Evolutionary conservation across 768 basidiomycete species (phyloP).

Genomic region (Gautieria morchelliformis): DNA sequence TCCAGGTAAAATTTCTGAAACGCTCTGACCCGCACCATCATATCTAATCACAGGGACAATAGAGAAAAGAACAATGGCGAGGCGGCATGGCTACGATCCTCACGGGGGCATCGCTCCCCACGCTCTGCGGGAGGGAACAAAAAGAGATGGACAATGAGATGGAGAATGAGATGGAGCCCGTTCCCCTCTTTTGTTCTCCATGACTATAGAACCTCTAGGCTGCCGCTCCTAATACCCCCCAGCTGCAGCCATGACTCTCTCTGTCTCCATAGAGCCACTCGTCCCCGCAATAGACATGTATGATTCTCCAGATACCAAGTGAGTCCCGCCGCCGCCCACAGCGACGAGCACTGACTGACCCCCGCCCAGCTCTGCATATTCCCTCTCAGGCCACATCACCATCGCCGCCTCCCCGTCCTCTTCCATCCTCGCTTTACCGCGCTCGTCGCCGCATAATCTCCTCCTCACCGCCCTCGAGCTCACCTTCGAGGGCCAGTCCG

Average conservation of each 20-base stretch:
- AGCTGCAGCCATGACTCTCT: conserved; percentile 45
- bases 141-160: neutral
- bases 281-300: conserved; percentile 55
- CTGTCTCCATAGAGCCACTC: conserved; percentile 53
- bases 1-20: too few species aligned
- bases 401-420: conserved; percentile 51
- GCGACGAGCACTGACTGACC: neutral
- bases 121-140: neutral
- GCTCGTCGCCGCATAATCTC: conserved; percentile 38
- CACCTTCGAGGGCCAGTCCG: conserved; percentile 81
- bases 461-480: conserved; percentile 62
- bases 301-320: conserved; percentile 59
- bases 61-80: neutral
- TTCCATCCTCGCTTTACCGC: conserved; percentile 39
- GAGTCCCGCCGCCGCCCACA: conserved; percentile 19
- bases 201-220: neutral
- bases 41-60: neutral
- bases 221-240: neutral
- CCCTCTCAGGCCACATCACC: conserved; percentile 73
- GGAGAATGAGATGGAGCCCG: too few species aligned
- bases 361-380: conserved; percentile 63
- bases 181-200: conserved; percentile 2
- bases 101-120: too few species aligned
- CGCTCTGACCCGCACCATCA: neutral
- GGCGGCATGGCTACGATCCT: too few species aligned